These are phyloP conservation scores for Avena eriantha DNA, from an alignment of 176 grass and related monocot species.

Conservation along the genomic window DNA sequence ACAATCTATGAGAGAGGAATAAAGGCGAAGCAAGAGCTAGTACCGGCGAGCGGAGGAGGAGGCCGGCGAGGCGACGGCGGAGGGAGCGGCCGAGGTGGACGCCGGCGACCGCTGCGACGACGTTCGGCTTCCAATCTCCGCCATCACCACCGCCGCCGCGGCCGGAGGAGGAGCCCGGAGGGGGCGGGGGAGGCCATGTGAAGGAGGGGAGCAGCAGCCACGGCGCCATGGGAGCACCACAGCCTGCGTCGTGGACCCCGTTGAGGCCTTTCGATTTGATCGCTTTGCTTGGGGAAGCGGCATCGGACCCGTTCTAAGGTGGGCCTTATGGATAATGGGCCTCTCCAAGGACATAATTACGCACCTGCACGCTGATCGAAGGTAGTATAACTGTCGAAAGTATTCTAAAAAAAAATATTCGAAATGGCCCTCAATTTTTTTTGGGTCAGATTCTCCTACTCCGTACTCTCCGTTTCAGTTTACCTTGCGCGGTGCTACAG, in stretches of 20 bases:
- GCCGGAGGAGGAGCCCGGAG: conserved; percentile 52
- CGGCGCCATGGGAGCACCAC: conserved; percentile 47
- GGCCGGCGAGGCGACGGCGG: conserved; percentile 48
- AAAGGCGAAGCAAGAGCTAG: not conserved
- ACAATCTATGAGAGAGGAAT: not conserved
- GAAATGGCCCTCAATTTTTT: too few relatives aligned
- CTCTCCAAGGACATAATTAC: too few relatives aligned
- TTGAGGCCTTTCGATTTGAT: conserved; percentile 29
- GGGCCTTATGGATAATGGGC: too few relatives aligned
- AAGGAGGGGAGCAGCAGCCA: conserved; percentile 55
- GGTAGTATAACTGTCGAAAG: too few relatives aligned
- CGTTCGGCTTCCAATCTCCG: conserved; percentile 51
- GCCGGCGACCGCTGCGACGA: conserved; percentile 53
- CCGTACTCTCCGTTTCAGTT: too few relatives aligned
- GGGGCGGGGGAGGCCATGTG: conserved; percentile 52
- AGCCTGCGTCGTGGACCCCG: conserved; percentile 43
- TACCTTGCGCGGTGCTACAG: too few relatives aligned
- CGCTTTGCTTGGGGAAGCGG: conserved; percentile 45
- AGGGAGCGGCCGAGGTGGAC: conserved; percentile 57
- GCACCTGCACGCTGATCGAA: too few relatives aligned
- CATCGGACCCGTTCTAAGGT: not conserved
- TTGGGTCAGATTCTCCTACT: too few relatives aligned
- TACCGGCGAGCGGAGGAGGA: conserved; percentile 56
- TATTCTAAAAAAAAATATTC: too few relatives aligned
- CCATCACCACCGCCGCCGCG: conserved; percentile 41